Evolutionary conservation across 768 basidiomycete species (phyloP).

Genomic region (Cystobasidium tubakii): DNA sequence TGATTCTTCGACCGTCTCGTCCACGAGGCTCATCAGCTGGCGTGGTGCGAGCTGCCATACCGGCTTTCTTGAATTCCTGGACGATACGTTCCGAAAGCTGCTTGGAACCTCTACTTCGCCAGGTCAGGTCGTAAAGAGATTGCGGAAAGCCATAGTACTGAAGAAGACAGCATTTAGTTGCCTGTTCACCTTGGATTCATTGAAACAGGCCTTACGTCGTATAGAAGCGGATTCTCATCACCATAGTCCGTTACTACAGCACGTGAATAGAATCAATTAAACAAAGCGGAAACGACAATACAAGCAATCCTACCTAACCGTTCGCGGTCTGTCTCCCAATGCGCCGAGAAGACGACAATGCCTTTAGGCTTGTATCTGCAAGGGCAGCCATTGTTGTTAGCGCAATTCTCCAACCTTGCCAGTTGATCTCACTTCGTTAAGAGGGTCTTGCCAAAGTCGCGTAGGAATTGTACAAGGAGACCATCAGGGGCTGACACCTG

Average conservation of each 20-base stretch:
- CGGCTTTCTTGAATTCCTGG: constrained; percentile 58
- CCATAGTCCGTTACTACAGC: constrained; percentile 66
- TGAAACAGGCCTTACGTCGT: constrained; percentile 54
- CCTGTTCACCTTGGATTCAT: neutral
- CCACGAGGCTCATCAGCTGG: constrained; percentile 24
- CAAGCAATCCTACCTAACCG: constrained; percentile 49
- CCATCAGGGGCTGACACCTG: constrained; percentile 54
- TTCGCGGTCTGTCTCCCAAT: constrained; percentile 66
- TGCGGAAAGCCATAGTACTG: constrained; percentile 59
- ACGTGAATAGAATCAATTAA: neutral
- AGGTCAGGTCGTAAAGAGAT: constrained; percentile 58
- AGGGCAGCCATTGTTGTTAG: constrained; percentile 49
- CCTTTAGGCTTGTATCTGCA: constrained; percentile 70
- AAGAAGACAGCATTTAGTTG: neutral
- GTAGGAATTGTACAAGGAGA: constrained; percentile 58
- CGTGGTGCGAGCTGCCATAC: constrained; percentile 23
- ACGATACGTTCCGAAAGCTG: constrained; percentile 60
- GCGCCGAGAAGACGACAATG: constrained; percentile 68
- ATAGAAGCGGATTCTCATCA: constrained; percentile 65
- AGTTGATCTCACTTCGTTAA: neutral
- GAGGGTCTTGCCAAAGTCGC: constrained; percentile 56
- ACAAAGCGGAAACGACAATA: neutral
- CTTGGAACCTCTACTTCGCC: constrained; percentile 63
- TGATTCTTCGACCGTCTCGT: constrained; percentile 31
- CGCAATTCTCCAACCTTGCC: neutral